Conservation (phyloP, 2,329 filamentous ascomycete species). For the Claviceps sp. region DNA sequence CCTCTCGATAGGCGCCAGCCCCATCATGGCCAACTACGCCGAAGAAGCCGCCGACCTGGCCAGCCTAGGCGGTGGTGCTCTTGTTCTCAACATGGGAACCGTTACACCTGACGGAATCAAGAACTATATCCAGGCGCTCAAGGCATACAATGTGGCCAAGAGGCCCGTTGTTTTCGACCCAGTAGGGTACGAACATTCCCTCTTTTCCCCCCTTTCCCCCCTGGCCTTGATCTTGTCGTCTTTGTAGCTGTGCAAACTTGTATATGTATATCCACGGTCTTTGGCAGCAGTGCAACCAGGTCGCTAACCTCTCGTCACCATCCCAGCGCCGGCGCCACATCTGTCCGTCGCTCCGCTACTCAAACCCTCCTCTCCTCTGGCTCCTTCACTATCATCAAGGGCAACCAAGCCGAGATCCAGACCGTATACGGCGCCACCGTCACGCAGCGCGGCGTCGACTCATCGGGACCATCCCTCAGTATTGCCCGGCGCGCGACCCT, state of each 20-base stretch:
- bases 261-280: not conserved
- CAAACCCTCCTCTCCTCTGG: constrained; percentile 57
- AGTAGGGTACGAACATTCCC: constrained; percentile 47
- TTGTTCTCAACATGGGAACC: constrained; percentile 94
- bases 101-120: constrained; percentile 60
- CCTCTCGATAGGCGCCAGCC: constrained; percentile 69
- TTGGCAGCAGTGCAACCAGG: not conserved
- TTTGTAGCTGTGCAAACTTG: no score
- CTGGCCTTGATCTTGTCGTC: no score
- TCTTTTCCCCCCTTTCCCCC: not conserved
- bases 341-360: constrained; percentile 57
- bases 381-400: constrained; percentile 82
- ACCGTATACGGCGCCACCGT: constrained; percentile 48
- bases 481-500: constrained; percentile 41
- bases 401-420: constrained; percentile 80
- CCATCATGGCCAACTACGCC: constrained; percentile 87
- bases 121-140: constrained; percentile 61
- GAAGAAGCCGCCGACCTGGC: constrained; percentile 74
- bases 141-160: constrained; percentile 66
- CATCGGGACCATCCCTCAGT: constrained; percentile 46
- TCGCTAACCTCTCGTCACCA: not conserved
- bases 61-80: constrained; percentile 58
- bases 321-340: constrained; percentile 60
- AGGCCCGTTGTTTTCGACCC: constrained; percentile 77
- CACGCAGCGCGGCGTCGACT: constrained; percentile 73